These are phyloP conservation scores for Brettanomyces sp. DNA, from an alignment of 805 yeast genomes.

Conservation along the genomic window DNA sequence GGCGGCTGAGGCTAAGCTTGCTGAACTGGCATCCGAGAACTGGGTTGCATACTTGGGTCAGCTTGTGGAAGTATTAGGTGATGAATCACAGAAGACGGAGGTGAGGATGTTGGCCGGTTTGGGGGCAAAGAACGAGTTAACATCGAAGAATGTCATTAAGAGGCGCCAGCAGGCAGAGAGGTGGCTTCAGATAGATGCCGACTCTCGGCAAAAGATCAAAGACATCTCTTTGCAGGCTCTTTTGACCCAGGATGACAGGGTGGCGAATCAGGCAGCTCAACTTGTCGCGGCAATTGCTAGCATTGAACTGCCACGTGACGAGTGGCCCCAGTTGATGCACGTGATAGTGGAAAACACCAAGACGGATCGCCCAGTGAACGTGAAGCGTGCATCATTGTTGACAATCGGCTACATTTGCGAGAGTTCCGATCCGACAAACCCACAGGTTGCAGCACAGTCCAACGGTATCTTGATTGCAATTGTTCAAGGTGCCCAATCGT, in stretches of 20 bases:
- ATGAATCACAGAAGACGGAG: conserved; percentile 56
- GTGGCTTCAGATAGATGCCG: conserved; percentile 58
- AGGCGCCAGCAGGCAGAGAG: conserved; percentile 53
- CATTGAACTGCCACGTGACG: conserved; percentile 78
- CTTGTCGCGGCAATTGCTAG: conserved; percentile 95
- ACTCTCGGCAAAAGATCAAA: conserved; percentile 56
- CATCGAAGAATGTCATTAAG: conserved; percentile 66
- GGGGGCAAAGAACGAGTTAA: conserved; percentile 77
- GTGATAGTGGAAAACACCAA: conserved; percentile 81
- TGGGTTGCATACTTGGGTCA: conserved; percentile 66
- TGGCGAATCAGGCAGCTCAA: conserved; percentile 85
- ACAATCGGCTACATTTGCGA: conserved; percentile 96
- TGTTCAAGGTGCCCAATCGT: conserved; percentile 88
- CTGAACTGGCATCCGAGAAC: conserved; percentile 60
- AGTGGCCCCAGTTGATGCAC: conserved; percentile 83
- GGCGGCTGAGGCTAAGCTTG: conserved; percentile 71
- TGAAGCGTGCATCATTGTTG: conserved; percentile 79
- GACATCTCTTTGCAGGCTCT: conserved; percentile 54
- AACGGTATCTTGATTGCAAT: conserved; percentile 91
- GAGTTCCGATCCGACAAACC: conserved; percentile 75
- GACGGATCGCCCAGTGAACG: conserved; percentile 63
- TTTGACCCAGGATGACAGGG: conserved; percentile 58
- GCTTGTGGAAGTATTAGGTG: conserved; percentile 63
- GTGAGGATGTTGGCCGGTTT: conserved; percentile 89
- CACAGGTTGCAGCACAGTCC: conserved; percentile 72